Evolutionary conservation across 140 eudicot genomes (phyloP), one percentile per base, ranked within the genome.

Genomic region (Cichorium intybus): DNA sequence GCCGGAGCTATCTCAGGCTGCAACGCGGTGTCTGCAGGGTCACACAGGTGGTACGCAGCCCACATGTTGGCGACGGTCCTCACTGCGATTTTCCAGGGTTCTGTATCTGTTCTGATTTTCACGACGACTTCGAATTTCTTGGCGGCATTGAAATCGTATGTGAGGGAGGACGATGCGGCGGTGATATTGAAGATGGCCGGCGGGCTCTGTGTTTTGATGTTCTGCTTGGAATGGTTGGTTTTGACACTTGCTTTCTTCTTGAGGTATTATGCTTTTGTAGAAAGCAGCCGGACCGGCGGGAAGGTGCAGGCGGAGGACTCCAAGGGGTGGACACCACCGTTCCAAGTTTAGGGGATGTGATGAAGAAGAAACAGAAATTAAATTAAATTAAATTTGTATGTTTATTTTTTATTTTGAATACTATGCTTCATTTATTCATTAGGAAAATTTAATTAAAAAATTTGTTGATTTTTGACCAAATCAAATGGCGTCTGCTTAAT

Each of bases 71-170:
- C 92, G 2, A 77, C 95, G 0, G 93, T 86, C 16, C 54, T 86
- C 0, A 89, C 95, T 0, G 89, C 92, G 2, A 86, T 89, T 1
- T 89, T 89, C 24, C 97, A 89, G 56, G 97, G 97, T 7, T 89
- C 95, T 0, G 89, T 89, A 0, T 77, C 92, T 0, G 97, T 86
- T 8, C 67, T 89, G 18, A 89, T 89, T 0, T 89, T 86, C 80
- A 83, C 95, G 10, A 78, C 82, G 5, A 82, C 95, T 0, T 37
- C 62, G 6, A 80, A 86, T 16, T 89, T 88, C 28, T 70, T 89
- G 15, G 59, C 67, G 8, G 64, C 80, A 20, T 29, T 89, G 75
- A 89, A 83, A 34, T 80, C 95, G 4, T 89, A 89, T n/a, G n/a
- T n/a, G n/a, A n/a, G n/a, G n/a, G n/a, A n/a, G n/a, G n/a, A n/a